Base-by-base conservation (phyloP, 2,329 filamentous ascomycete species). In the Cadophora sp. region DNA sequence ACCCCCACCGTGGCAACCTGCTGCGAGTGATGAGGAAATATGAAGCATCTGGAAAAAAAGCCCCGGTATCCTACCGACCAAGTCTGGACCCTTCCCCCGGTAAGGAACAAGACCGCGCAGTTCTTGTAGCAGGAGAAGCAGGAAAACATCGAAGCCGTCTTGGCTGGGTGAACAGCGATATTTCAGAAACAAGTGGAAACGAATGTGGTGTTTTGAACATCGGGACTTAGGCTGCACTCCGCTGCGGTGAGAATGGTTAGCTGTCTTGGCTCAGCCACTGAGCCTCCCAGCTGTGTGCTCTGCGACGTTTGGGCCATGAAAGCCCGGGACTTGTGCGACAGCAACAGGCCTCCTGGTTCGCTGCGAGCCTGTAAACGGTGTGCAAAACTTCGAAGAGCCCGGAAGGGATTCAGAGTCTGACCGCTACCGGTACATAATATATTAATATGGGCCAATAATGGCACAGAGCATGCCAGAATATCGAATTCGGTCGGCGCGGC, bases 271-370 rank as follows among this genome's bases (percentile, higher is more conserved):
- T 63, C 61, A 55, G 61, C 61, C 61, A 63, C 48, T 34, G 27
- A 55, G 26, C 12, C 27, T n/a, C 27, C 14, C 51, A 55, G 19
- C 14, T 19, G 27, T 29, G 51, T 55, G 51, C 34, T 63, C 61
- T 63, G 61, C 48, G 48, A 55, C 61, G 61, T 63, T 63, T 63
- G 61, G 61, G 50, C 48, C 16, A 31, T 63, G 46, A 62, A 14
- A 19, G 31, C 55, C n/a, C 7, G 31, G 55, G 31, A 59, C 8
- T 24, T 59, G 51, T 55, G 51, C 51, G 26, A 55, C 51, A 55
- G 51, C 51, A 55, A 55, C 26, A 55, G 27, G 51, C 26, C 27
- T 31, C 43, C 43, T 48, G 43, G 43, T 14, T 48, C 40, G 43
- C 19, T 31, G 51, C 7, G 26, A 55, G 51, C 26, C 51, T 29